Evolutionary conservation across 163 green algal species (phyloP), one percentile per base, ranked within the genome.

Genomic region (Chloromonas sp.): DNA sequence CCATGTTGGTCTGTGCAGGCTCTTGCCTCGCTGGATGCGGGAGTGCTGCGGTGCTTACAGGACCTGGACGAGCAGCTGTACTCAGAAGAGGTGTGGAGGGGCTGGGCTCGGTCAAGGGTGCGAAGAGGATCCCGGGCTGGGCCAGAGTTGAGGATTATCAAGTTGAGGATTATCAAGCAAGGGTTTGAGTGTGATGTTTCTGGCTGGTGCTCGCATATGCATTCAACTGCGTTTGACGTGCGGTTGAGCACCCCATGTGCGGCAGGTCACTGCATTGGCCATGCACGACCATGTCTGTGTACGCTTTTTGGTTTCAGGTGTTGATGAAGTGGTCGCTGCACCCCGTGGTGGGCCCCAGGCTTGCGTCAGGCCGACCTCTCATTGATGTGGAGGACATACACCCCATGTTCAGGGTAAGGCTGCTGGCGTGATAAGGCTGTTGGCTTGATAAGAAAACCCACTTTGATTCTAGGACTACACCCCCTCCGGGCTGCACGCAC

Each of bases 321-420:
- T 15, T 83, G 60, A 83, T 83, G 80, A 83, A 83, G 80, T 83
- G 80, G 80, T 83, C 80, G 13, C 61, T 83, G 80, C 80, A 83
- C 61, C 80, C 80, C 14, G 61, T 77, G 14, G 80, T 83, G 15
- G 80, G 80, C 1, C 80, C 80, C 36, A 60, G 80, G 0, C 61
- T 83, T 1, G 61, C 14, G 60, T 59, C 59, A 60, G 80, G 80
- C 15, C 60, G 61, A 61, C 80, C 80, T 11, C 61, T 83, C 57
- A 57, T 83, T 1, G 14, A 77, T n/a, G 61, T 61, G 13, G 80
- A 83, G 3, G 60, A 83, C 2, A 2, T 83, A 2, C 61, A n/a
- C 15, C 77, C 77, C 2, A 57, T 60, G 14, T 14, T 81, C 14
- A 57, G 1, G 77, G 77, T 81, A 8, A 74, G n/a, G 77, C 15